Conservation (phyloP, 2,329 filamentous ascomycete species). For the Penicillium sp. region DNA sequence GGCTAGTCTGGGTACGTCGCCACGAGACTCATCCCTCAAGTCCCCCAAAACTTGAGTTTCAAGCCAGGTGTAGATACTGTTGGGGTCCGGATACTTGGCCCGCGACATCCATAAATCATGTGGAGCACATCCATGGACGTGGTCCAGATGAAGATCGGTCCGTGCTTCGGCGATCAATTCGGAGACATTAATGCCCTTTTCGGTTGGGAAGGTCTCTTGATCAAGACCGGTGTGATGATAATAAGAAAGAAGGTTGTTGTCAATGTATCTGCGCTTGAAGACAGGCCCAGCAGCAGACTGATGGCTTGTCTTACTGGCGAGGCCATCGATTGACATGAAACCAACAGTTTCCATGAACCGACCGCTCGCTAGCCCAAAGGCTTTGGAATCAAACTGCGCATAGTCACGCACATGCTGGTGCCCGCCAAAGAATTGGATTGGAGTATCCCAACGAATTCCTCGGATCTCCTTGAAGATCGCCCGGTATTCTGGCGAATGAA, state of each 20-base stretch:
- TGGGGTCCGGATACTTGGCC: slow-evolving; percentile 66
- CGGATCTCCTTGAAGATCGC: slow-evolving; percentile 76
- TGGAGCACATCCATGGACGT: slow-evolving; percentile 78
- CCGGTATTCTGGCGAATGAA: slow-evolving; percentile 76
- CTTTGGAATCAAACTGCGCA: slow-evolving; percentile 70
- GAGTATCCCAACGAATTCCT: slow-evolving; percentile 70
- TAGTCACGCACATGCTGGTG: slow-evolving; percentile 88
- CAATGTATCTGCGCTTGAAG: slow-evolving; percentile 82
- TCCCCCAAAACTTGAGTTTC: slow-evolving; percentile 70
- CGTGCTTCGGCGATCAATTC: slow-evolving; percentile 67
- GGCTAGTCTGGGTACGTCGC: slow-evolving; percentile 61
- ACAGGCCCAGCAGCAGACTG: slow-evolving; percentile 39
- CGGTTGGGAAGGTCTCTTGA: slow-evolving; percentile 69
- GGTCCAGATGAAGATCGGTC: slow-evolving; percentile 67
- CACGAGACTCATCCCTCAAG: slow-evolving; percentile 56
- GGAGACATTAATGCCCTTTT: slow-evolving; percentile 69
- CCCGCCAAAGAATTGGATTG: slow-evolving; percentile 89
- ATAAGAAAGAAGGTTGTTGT: slow-evolving; percentile 85
- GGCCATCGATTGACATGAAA: slow-evolving; percentile 80
- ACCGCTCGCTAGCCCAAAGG: slow-evolving; percentile 79
- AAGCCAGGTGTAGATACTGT: slow-evolving; percentile 81
- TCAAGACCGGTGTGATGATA: slow-evolving; percentile 76
- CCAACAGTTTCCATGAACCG: slow-evolving; percentile 94
- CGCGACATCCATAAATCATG: slow-evolving; percentile 78
- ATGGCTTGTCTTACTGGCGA: slow-evolving; percentile 43